Base-by-base conservation (phyloP, 176 grass and related monocot species). In the Cocos nucifera region DNA sequence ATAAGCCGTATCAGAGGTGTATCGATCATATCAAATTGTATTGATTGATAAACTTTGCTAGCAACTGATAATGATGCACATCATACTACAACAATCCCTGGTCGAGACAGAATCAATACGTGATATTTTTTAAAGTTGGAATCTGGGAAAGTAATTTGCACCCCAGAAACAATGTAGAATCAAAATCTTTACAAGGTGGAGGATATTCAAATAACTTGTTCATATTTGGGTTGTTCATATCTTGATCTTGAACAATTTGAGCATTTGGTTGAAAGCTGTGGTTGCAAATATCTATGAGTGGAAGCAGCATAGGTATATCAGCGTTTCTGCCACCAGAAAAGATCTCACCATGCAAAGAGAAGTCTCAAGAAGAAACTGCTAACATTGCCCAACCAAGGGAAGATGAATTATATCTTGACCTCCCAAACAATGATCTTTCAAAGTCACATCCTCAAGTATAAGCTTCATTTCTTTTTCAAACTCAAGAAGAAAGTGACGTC, bases 311-410 rank as follows among this genome's bases (percentile, higher is more conserved):
- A 17, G 84, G 84, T 53, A 83, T 78, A 78, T 88, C 84, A 61
- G 26, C 22, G 7, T 63, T 32, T 23, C 61, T 54, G 24, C 51
- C 70, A 62, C 44, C 19, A 23, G 60, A 15, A 75, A 71, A 54
- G 49, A 28, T 23, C 22, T 72, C 58, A 65, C 87, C 87, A 78
- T 91, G 83, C 70, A 97, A 70, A 52, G 75, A 76, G 70, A 97
- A 97, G 57, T 87, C 93, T 83, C 78, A 56, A 59, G 87, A 83
- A 80, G 87, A 91, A 4, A 86, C 78, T 54, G 84, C 81, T 63
- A 84, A 88, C 87, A 91, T 97, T 65, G 87, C 93, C 83, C 93
- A 88, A 59, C 93, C 93, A 69, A 97, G 81, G 50, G 87, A 88
- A 63, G 84, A 86, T 64, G 87, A 66, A 75, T 78, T 70, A 91